Evolutionary conservation across 208 protist genomes (phyloP), one percentile per base, ranked within the genome.

Genomic region (Leishmania turanica): DNA sequence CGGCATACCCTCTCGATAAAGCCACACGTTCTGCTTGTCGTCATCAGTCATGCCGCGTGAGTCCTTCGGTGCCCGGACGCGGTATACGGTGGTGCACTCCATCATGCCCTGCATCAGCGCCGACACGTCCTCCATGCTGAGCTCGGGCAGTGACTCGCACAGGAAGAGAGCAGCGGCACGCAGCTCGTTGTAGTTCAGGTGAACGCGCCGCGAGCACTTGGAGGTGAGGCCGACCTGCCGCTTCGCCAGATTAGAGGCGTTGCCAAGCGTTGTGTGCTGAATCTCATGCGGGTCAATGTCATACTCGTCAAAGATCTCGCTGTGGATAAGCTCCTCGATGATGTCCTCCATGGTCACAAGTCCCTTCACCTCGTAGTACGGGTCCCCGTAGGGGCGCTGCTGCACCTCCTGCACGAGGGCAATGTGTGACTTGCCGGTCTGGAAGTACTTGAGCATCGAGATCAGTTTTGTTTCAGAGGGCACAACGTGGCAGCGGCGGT

Each of bases 261-360:
- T 82, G 54, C 71, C 60, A 54, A 77, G 45, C 24, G 78, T 68
- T 42, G 77, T 65, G 51, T 82, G 72, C 58, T 78, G 75, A 31
- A 81, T 78, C 42, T 82, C 77, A 21, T 79, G 83, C 19, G 93
- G 92, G 77, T 89, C 93, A 17, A 89, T 78, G 85, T 99, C 98
- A 74, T 97, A 98, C 89, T 99, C 98, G 87, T 99, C 98, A 45
- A 99, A 95, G 84, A 99, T 99, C 86, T 99, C 98, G 73, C 97
- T 98, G 83, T 98, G 93, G 81, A 99, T 98, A 68, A 99, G 96
- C 81, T 99, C 97, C 85, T 99, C 98, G 72, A 99, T 98, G 54
- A 99, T 89, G 81, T 99, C 99, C 82, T 99, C 99, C 83, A 99
- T 93, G 56, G 98, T 99, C 15, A 99, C 95, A 71, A 99, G 94